phyloP scores from a whole-genome alignment of 2,329 filamentous ascomycete genomes.

The Proliferodiscus dingleyae region DNA sequence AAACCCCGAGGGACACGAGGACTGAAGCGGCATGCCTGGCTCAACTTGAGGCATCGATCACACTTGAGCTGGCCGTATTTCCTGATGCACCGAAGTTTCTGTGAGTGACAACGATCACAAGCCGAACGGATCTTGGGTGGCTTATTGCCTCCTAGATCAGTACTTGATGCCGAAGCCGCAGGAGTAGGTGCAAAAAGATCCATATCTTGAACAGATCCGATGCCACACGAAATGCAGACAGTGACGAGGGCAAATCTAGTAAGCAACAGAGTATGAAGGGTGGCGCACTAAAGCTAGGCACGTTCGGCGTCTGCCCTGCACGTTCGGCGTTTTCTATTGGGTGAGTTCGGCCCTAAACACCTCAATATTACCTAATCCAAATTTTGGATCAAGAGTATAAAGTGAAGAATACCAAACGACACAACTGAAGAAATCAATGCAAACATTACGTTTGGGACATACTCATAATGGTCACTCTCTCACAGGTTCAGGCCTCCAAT shows the following conservation, averaged over 20 bases:
- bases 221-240: too few species aligned
- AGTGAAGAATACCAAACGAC: too few species aligned
- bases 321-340: not conserved
- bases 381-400: too few species aligned
- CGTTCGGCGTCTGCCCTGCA: not conserved
- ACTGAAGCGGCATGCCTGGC: slow-evolving; percentile 6
- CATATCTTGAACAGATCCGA: not conserved
- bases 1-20: slow-evolving; percentile 4
- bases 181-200: not conserved
- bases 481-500: slow-evolving; percentile 34
- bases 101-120: slow-evolving; percentile 11
- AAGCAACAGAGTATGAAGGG: not conserved
- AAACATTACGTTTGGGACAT: too few species aligned
- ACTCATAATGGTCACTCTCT: slow-evolving; percentile 29
- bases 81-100: slow-evolving; percentile 10
- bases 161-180: slow-evolving; percentile 4
- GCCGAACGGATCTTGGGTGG: slow-evolving; percentile 9
- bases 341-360: too few species aligned
- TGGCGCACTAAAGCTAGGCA: not conserved
- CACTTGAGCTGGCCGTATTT: slow-evolving; percentile 1
- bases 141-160: not conserved
- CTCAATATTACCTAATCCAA: too few species aligned
- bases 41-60: slow-evolving; percentile 9
- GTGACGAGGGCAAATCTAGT: not conserved
- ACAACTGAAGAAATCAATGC: too few species aligned